These are phyloP conservation scores for Gossypium bickii DNA, from an alignment of 345 rosid species.

Conservation along the genomic window DNA sequence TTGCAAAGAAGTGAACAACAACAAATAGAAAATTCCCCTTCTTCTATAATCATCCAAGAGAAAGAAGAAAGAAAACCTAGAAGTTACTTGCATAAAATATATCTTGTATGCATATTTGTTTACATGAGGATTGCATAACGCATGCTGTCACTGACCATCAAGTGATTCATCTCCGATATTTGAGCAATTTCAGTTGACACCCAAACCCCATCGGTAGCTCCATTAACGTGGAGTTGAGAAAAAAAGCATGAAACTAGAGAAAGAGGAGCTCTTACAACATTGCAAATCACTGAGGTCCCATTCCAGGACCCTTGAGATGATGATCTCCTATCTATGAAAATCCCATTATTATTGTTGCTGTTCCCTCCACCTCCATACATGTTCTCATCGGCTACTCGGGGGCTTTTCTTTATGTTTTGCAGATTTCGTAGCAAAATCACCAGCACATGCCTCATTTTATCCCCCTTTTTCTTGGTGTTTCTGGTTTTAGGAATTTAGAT, in stretches of 20 bases:
- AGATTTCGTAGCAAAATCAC: slow-evolving; percentile 36
- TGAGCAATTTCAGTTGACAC: slow-evolving; percentile 58
- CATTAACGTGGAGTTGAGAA: slow-evolving; percentile 54
- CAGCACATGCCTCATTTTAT: slow-evolving; percentile 37
- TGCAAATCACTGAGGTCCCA: slow-evolving; percentile 33
- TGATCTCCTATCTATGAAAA: slow-evolving; percentile 13
- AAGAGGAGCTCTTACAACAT: slow-evolving; percentile 43
- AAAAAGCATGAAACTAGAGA: slow-evolving; percentile 62
- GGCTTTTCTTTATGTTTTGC: slow-evolving; percentile 53
- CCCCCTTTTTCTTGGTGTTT: not conserved
- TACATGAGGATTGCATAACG: slow-evolving; percentile 89
- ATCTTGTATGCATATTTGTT: not conserved
- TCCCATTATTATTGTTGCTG: slow-evolving; percentile 13
- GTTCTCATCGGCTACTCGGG: slow-evolving; percentile 70
- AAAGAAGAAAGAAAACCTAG: no score
- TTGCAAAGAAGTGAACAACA: no score
- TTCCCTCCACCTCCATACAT: slow-evolving; percentile 22
- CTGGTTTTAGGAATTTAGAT: slow-evolving; percentile 8
- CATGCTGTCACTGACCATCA: slow-evolving; percentile 85
- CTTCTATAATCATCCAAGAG: no score
- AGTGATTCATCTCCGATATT: slow-evolving; percentile 69
- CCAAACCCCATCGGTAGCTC: slow-evolving; percentile 67
- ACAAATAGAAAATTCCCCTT: no score
- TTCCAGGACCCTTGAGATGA: slow-evolving; percentile 16
- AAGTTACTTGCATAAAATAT: no score